Percentiles rank a stretch among this genome's conserved stretches.
phyloP scores from a whole-genome alignment of 805 yeast genomes.

The Saturnispora kantuleensis region DNA sequence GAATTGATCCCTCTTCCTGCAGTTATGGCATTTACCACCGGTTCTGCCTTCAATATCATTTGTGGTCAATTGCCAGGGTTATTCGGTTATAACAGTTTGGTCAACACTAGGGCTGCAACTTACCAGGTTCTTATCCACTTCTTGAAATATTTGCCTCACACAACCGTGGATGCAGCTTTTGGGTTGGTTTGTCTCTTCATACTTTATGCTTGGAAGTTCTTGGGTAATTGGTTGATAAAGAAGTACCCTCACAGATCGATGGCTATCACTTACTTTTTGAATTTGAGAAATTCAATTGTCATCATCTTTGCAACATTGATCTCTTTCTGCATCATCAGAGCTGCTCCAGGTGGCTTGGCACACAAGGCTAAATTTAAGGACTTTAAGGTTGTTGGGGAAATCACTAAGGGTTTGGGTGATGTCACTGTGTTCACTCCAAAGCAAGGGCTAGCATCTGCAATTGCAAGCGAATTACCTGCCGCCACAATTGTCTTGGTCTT shows the following conservation, averaged over 20 bases:
- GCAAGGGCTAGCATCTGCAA: conserved; percentile 40
- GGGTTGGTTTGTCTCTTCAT: conserved; percentile 68
- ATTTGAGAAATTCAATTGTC: conserved; percentile 72
- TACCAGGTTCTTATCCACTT: conserved; percentile 62
- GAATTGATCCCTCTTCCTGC: conserved; percentile 89
- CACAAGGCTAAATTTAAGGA: conserved; percentile 18
- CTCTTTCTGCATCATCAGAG: conserved; percentile 61
- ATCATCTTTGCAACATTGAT: conserved; percentile 76
- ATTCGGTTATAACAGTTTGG: conserved; percentile 59
- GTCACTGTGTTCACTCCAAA: conserved; percentile 68
- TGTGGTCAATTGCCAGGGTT: conserved; percentile 81
- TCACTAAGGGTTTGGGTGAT: conserved; percentile 73
- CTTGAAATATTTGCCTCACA: conserved; percentile 57
- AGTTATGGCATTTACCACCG: conserved; percentile 90
- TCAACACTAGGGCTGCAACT: conserved; percentile 66
- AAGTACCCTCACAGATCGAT: conserved; percentile 49
- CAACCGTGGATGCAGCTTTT: conserved; percentile 79
- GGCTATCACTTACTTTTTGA: conserved; percentile 58
- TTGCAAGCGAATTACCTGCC: conserved; percentile 78
- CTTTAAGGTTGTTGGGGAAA: conserved; percentile 59
- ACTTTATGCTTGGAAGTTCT: conserved; percentile 63
- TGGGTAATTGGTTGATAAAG: conserved; percentile 50
- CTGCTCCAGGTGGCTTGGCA: conserved; percentile 25
- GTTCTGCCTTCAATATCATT: conserved; percentile 79
- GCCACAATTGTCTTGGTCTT: conserved; percentile 72